Conservation (phyloP, 1,139 yeast species). For the Protomyces lactucae-debilis region DNA sequence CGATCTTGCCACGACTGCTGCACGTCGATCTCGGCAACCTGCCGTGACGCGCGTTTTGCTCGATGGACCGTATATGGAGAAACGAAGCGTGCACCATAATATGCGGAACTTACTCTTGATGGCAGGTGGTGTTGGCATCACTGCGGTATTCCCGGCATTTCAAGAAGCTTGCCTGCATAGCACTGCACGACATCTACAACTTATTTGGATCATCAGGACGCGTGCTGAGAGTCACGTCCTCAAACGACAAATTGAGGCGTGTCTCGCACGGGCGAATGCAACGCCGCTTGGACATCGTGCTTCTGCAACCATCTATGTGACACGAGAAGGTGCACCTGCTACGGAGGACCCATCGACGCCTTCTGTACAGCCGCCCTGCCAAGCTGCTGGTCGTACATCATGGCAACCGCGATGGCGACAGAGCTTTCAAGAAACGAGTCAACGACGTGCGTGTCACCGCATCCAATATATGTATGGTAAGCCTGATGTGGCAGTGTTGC, state of each 20-base stretch:
- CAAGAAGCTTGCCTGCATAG: background rate
- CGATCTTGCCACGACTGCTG: background rate
- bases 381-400: background rate
- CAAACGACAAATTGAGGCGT: background rate
- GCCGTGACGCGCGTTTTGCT: background rate
- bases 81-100: background rate
- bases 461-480: background rate
- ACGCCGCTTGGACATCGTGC: background rate
- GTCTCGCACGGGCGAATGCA: background rate
- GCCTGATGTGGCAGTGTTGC: background rate
- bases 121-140: background rate
- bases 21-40: background rate
- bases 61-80: background rate
- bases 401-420: slow-evolving; percentile 1
- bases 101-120: background rate
- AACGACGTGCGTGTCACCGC: background rate
- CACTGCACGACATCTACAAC: background rate
- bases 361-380: background rate
- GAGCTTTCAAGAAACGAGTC: background rate
- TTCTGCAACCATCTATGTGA: background rate
- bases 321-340: background rate
- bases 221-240: background rate
- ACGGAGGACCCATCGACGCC: background rate
- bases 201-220: background rate
- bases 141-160: background rate